phyloP scores from a whole-genome alignment of 768 basidiomycete species.

The Obba rivulosa region DNA sequence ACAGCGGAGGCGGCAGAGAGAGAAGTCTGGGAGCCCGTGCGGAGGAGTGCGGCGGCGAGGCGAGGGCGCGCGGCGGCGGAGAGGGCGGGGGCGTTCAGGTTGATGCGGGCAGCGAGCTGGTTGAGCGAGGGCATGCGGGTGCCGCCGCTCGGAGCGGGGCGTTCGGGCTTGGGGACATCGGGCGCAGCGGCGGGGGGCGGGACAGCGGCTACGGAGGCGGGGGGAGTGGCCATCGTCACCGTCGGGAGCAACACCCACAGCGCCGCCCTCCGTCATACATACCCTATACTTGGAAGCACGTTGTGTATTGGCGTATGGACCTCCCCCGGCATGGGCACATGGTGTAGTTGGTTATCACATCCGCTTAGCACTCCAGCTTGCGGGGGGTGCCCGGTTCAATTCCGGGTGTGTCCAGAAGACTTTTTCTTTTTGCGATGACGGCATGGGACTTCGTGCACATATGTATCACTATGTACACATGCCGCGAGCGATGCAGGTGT shows the following conservation, averaged over 20 bases:
- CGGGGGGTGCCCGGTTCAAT: slow-evolving; percentile 16
- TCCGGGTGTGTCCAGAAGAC: slow-evolving; percentile 15
- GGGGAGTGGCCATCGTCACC: slow-evolving; percentile 14
- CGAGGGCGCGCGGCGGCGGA: slow-evolving; percentile 52
- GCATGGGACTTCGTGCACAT: no score
- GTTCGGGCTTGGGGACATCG: slow-evolving; percentile 34
- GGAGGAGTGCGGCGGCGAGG: slow-evolving; percentile 65
- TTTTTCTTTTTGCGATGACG: background rate
- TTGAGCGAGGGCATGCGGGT: slow-evolving; percentile 67
- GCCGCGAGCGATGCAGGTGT: no score
- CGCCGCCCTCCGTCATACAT: background rate
- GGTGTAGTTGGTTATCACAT: slow-evolving; percentile 18
- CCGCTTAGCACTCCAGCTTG: slow-evolving; percentile 11
- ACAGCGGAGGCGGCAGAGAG: slow-evolving; percentile 36
- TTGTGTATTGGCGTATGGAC: background rate
- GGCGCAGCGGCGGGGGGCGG: slow-evolving; percentile 21
- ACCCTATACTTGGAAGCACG: no score
- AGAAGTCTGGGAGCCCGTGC: slow-evolving; percentile 52
- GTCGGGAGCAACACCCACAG: background rate
- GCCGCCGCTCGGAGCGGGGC: slow-evolving; percentile 20
- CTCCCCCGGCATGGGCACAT: slow-evolving; percentile 4
- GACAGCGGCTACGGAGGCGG: slow-evolving; percentile 13
- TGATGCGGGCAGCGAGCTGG: slow-evolving; percentile 77
- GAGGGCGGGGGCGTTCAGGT: slow-evolving; percentile 33
- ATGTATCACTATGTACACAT: no score